Conservation (phyloP, 2,329 filamentous ascomycete species). For the Simplicillium sp. region DNA sequence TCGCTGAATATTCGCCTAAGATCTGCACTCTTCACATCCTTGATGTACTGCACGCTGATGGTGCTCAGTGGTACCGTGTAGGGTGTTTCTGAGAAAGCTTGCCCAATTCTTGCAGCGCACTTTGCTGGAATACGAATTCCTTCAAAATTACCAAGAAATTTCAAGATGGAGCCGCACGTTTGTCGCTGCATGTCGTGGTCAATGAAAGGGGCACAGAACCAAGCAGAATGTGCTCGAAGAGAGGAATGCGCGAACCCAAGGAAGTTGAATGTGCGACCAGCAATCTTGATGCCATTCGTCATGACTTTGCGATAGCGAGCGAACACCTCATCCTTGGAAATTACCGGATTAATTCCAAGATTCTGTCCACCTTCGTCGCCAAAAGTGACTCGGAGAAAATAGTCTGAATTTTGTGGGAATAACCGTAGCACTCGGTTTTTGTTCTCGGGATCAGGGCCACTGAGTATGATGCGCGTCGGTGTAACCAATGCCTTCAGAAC, state of each 20-base stretch:
- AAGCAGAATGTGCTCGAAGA: conserved; percentile 59
- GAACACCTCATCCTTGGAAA: conserved; percentile 39
- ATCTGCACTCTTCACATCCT: conserved; percentile 40
- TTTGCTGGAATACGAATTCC: conserved; percentile 42
- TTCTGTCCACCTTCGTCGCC: conserved; percentile 62
- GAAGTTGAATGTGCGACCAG: conserved; percentile 53
- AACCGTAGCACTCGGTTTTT: conserved; percentile 62
- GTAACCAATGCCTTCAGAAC: conserved; percentile 50
- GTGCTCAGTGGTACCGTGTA: conserved; percentile 46
- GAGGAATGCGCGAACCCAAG: conserved; percentile 76
- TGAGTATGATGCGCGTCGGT: conserved; percentile 45
- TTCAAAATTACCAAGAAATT: conserved; percentile 37
- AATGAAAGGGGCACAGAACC: conserved; percentile 45
- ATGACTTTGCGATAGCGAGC: conserved; percentile 53
- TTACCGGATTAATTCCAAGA: conserved; percentile 44
- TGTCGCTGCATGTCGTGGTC: conserved; percentile 21
- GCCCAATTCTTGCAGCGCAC: conserved; percentile 50
- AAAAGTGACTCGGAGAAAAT: conserved; percentile 64
- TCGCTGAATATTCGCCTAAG: conserved; percentile 62
- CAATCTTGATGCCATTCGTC: conserved; percentile 49
- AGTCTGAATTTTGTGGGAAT: conserved; percentile 47
- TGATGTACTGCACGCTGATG: conserved; percentile 26
- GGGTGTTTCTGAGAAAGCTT: conserved; percentile 67
- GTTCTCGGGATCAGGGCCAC: conserved; percentile 55
- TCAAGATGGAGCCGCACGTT: conserved; percentile 33